These are phyloP conservation scores for Aurantiochytrium sp. DNA, from an alignment of 108 stramenopile species.

Conservation along the genomic window DNA sequence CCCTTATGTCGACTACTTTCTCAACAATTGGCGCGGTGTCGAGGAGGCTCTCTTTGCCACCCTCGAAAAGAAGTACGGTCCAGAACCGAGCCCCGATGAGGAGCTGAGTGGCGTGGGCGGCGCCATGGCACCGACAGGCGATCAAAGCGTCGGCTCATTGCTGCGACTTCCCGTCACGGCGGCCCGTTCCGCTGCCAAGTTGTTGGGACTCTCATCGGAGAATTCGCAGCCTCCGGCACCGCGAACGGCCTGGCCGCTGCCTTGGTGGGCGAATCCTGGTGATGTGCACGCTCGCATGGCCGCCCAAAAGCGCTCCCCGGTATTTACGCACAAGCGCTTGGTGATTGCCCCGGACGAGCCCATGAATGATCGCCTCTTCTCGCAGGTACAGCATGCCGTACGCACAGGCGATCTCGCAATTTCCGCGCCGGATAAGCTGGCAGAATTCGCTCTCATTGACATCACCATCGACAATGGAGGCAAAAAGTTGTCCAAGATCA, in stretches of 20 bases:
- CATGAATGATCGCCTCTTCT: neutral
- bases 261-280: neutral
- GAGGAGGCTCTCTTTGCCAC: neutral
- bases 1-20: neutral
- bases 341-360: neutral
- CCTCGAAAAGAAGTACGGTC: conserved; percentile 11
- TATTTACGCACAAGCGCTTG: conserved; percentile 1
- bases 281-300: neutral
- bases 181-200: neutral
- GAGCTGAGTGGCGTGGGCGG: neutral
- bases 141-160: neutral
- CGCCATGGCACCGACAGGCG: neutral
- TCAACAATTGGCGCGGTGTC: neutral
- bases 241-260: neutral
- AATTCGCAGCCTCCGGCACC: neutral
- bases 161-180: conserved; percentile 15
- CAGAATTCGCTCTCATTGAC: neutral
- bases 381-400: neutral
- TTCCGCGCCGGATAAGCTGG: neutral
- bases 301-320: neutral
- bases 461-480: neutral
- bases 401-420: neutral
- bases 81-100: conserved; percentile 4
- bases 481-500: neutral
- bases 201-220: neutral